Percentiles rank a stretch among this genome's conserved stretches.
Evolutionary conservation across 805 yeast species (phyloP).

Genomic region (Zygosaccharomyces siamensis): DNA sequence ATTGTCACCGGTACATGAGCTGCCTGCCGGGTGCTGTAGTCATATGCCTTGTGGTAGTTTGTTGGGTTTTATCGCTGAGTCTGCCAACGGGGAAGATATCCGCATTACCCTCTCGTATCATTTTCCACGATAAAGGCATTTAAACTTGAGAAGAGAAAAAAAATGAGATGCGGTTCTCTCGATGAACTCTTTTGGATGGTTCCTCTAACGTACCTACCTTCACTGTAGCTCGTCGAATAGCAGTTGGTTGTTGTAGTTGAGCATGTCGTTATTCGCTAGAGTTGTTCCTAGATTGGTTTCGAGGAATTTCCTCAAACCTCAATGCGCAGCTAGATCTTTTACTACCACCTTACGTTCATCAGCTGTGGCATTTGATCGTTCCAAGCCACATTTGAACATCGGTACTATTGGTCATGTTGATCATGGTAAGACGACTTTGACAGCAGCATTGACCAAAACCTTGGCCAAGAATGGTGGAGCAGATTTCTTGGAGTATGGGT

Average conservation of each 20-base stretch:
- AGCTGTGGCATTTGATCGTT: constrained; percentile 84
- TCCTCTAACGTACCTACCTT: too few species aligned
- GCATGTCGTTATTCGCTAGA: constrained; percentile 22
- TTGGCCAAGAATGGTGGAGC: constrained; percentile 87
- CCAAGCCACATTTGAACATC: constrained; percentile 93
- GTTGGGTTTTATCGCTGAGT: too few species aligned
- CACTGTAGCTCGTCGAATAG: background rate
- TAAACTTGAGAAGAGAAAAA: background rate
- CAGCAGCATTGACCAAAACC: constrained; percentile 98
- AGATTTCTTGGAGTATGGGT: constrained; percentile 81
- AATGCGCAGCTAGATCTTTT: constrained; percentile 8
- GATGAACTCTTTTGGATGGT: background rate
- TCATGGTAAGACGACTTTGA: constrained; percentile 97
- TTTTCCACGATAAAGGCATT: background rate
- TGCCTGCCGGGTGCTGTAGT: too few species aligned
- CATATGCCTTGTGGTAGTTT: background rate
- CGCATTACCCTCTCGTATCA: background rate
- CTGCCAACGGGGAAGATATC: background rate
- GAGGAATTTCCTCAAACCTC: constrained; percentile 13
- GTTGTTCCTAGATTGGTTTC: constrained; percentile 15
- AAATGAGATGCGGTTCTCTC: background rate
- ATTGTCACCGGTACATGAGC: constrained; percentile 28
- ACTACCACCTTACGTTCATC: constrained; percentile 28
- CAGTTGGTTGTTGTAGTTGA: background rate
- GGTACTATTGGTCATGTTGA: constrained; percentile 99